Evolutionary conservation across 805 yeast genomes (phyloP).

Genomic region (Starmerella powellii): DNA sequence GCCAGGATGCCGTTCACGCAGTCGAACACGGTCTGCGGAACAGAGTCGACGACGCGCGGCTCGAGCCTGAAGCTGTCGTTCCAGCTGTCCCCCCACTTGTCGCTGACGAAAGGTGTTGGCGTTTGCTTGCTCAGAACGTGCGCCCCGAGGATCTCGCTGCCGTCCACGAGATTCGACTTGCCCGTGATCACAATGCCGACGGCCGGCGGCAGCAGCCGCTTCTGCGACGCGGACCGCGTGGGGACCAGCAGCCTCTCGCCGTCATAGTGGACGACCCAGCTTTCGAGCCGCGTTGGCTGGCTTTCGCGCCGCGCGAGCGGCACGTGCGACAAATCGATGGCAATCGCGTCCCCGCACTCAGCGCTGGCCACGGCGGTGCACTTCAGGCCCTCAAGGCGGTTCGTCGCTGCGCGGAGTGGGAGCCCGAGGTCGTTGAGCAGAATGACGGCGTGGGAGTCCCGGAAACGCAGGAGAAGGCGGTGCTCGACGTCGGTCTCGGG

Average conservation of each 20-base stretch:
- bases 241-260: neutral
- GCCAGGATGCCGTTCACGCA: conserved; percentile 26
- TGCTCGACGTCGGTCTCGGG: neutral
- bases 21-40: conserved; percentile 18
- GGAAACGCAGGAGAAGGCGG: conserved; percentile 3
- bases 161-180: conserved; percentile 9
- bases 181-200: conserved; percentile 22
- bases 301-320: neutral
- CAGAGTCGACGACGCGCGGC: conserved; percentile 21
- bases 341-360: neutral
- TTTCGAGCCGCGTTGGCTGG: neutral
- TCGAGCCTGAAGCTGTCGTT: conserved; percentile 21
- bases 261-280: conserved; percentile 5
- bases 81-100: conserved; percentile 21
- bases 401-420: neutral
- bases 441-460: neutral
- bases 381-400: neutral
- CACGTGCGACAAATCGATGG: neutral
- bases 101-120: conserved; percentile 21
- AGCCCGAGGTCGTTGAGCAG: conserved; percentile 6
- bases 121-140: conserved; percentile 13
- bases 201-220: neutral
- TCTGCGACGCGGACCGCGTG: neutral
- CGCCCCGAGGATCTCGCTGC: neutral
- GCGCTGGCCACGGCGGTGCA: neutral